Evolutionary conservation across 2,329 filamentous ascomycete species (phyloP), one percentile per base, ranked within the genome.

Genomic region (Graphilbum sp.): DNA sequence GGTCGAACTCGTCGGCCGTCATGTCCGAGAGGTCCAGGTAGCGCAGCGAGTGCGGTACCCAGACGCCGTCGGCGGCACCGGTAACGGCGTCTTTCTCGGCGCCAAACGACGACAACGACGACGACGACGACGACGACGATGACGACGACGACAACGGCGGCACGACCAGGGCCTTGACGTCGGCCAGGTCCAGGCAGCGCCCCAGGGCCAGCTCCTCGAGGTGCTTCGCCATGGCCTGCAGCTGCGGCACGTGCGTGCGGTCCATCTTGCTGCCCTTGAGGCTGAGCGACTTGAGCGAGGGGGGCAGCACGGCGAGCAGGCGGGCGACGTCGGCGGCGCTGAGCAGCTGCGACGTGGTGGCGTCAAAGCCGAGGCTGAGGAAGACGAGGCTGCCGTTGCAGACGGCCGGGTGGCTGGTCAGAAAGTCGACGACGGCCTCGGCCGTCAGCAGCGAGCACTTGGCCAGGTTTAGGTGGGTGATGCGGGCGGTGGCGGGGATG

Each of bases 21-120:
- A 84, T 73, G 51, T 83, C 79, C 31, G 77, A 83, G 34, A 87
- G 68, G 50, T 88, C 83, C 38, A 90, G 62, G 54, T 85, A 90
- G 49, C 73, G 76, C 19, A 90, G 65, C 21, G 68, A 68, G 43
- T 77, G 70, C 2, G 69, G 66, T 9, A 60, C 50, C 69, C 67
- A 73, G 8, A 24, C 12, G 32, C 40, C 60, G 53, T 56, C 52
- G 18, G 55, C 51, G n/a, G n/a, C n/a, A n/a, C n/a, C n/a, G n/a
- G n/a, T n/a, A n/a, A n/a, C n/a, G n/a, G n/a, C n/a, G n/a, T n/a
- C n/a, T n/a, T n/a, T n/a, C n/a, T n/a, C n/a, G n/a, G n/a, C n/a
- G n/a, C n/a, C n/a, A n/a, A n/a, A n/a, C n/a, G n/a, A n/a, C n/a
- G n/a, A n/a, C n/a, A n/a, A n/a, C n/a, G n/a, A n/a, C n/a, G n/a